Base-by-base conservation (phyloP, 768 basidiomycete species). In the Pleurotus cornucopiae region DNA sequence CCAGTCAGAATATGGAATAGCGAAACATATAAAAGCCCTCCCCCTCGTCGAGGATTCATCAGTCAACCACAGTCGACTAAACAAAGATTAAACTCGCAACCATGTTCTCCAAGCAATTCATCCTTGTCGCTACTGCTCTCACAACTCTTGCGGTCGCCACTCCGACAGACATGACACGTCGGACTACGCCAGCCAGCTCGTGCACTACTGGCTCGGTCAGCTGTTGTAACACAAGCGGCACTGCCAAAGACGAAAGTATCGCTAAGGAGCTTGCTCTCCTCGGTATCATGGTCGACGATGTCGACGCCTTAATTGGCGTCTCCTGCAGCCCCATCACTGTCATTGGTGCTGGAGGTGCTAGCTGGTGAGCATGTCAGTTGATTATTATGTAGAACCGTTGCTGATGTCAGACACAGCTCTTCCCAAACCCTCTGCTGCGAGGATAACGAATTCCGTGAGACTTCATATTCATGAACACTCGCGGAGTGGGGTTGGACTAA, bases 291-390 rank as follows among this genome's bases (percentile, higher is more conserved):
- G 40, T 62, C 13, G 54, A 56, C 12, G 55, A 44, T 16, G 48
- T 67, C 26, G 63, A 58, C 30, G 64, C 57, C 40, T 57, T 64
- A 6, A 25, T 65, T 58, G 66, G 60, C 44, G 61, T 72, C 7
- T 66, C 53, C 52, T 73, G 72, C 64, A 62, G 61, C 43, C 72
- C 72, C 23, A 62, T 72, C 53, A 57, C 60, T 23, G 56, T 69
- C 53, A 54, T 70, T 49, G 69, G 69, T 9, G 51, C 54, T 41
- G 58, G 58, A 11, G 62, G 68, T 21, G 62, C 40, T 46, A 61
- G 61, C 13, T 69, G 64, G 65, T 60, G 45, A 39, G 59, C 55
- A 30, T 52, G 12, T 5, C n/a, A 51, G 30, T 23, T 30, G 39
- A 13, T 7, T 16, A 20, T 26, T 58, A 9, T 6, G 56, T 37